Conservation (phyloP, 2,329 filamentous ascomycete genomes). For the Myriosclerotinia duriaeana region DNA sequence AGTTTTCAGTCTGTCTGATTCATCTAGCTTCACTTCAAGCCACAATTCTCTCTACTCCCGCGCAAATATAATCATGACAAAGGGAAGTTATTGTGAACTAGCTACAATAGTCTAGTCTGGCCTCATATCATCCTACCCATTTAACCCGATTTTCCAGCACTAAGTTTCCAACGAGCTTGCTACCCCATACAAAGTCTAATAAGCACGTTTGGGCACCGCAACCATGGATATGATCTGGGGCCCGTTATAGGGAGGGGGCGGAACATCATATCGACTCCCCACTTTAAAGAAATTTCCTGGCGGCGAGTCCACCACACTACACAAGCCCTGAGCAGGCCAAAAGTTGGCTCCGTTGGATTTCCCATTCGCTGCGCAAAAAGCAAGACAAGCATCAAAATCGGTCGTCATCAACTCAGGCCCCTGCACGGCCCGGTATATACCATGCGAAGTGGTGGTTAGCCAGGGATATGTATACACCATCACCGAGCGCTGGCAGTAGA, state of each 20-base stretch:
- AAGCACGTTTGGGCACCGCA: constrained; percentile 13
- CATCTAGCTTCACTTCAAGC: background rate
- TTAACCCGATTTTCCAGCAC: background rate
- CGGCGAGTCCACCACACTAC: constrained; percentile 11
- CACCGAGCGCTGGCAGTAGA: constrained; percentile 16
- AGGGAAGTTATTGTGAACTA: background rate
- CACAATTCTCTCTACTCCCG: background rate
- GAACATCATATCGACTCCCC: constrained; percentile 12
- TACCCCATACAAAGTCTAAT: background rate
- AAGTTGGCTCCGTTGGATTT: constrained; percentile 7
- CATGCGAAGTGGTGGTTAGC: constrained; percentile 11
- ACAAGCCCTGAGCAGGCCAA: constrained; percentile 6
- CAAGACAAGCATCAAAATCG: background rate
- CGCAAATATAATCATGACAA: background rate
- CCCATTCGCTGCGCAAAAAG: background rate
- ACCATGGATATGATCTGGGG: constrained; percentile 14
- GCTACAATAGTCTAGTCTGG: background rate
- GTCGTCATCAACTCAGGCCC: constrained; percentile 14
- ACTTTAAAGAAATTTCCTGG: constrained; percentile 5
- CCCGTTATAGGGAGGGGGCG: constrained; percentile 1
- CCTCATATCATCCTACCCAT: background rate
- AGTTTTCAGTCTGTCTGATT: background rate
- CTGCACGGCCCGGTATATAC: constrained; percentile 8
- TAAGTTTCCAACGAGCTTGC: background rate
- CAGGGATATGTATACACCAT: constrained; percentile 15